phyloP scores from a whole-genome alignment of 2,329 filamentous ascomycete genomes.

The Leptographium wingfieldii region DNA sequence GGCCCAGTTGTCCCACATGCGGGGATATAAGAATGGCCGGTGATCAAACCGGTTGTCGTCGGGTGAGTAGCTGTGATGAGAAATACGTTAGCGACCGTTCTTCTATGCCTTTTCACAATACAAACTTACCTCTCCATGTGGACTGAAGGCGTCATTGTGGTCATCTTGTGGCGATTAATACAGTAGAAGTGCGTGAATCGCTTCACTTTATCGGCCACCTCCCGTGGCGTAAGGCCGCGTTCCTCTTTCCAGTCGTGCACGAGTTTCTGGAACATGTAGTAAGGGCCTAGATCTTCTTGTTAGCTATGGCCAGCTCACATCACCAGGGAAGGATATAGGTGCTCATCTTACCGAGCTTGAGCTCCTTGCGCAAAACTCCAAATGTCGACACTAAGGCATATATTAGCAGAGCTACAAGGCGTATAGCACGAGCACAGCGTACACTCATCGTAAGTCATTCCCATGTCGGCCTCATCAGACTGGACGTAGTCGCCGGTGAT shows the following conservation, averaged over 20 bases:
- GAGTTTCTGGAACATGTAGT: slow-evolving; percentile 31
- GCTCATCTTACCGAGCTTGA: slow-evolving; percentile 26
- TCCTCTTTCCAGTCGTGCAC: slow-evolving; percentile 31
- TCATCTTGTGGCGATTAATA: slow-evolving; percentile 56
- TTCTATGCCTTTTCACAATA: too few species aligned
- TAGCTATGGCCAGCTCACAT: neutral
- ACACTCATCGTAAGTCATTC: slow-evolving; percentile 37
- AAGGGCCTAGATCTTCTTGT: slow-evolving; percentile 18
- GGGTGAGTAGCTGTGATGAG: neutral
- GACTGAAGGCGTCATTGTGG: slow-evolving; percentile 44
- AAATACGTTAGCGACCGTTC: too few species aligned
- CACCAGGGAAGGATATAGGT: too few species aligned
- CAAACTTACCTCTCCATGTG: slow-evolving; percentile 23
- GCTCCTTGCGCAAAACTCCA: slow-evolving; percentile 28
- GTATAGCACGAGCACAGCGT: neutral
- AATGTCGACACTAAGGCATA: slow-evolving; percentile 13
- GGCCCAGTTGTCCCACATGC: slow-evolving; percentile 19
- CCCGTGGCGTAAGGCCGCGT: slow-evolving; percentile 21
- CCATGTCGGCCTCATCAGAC: slow-evolving; percentile 37
- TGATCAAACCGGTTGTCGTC: slow-evolving; percentile 23
- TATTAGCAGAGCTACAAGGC: neutral
- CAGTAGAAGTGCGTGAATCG: neutral
- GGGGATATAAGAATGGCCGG: slow-evolving; percentile 25
- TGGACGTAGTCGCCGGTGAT: slow-evolving; percentile 47
- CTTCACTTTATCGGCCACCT: slow-evolving; percentile 32